Evolutionary conservation across 2,329 filamentous ascomycete species (phyloP), one percentile per base, ranked within the genome.

Genomic region (Colletotrichum aenigma): DNA sequence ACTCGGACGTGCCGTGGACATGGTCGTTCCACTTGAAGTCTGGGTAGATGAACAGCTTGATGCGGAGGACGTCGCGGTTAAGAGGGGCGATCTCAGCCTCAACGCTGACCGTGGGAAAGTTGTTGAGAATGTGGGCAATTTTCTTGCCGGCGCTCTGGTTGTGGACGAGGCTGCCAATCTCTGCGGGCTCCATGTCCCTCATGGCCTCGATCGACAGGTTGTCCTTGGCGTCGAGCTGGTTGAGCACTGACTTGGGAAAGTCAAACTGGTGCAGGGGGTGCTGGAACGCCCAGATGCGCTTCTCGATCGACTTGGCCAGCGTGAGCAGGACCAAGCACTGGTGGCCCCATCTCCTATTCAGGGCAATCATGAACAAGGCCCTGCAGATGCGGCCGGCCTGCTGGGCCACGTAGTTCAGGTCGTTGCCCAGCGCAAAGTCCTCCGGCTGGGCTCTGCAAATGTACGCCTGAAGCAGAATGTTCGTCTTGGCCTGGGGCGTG

Each of bases 181-280:
- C 97, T 3, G 94, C 91, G 8, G 94, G 83, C 38, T 98, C 96
- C 97, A 99, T 98, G 78, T 99, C 97, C 77, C 95, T 93, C 84
- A 99, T 89, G 1, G 91, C 89, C 82, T 98, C 96, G 32, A 99
- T 93, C 0, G 94, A 95, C 58, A 93, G 86, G 43, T 90, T 88
- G 2, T 95, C 92, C 80, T 94, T 98, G n/a, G 93, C 89, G 79
- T 98, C 95, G 5, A 99, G 88, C 78, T 98, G 94, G 68, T 93
- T 94, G 12, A 99, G 86, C 1, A 99, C 92, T 0, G 96, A 92
- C 79, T 94, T 93, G 0, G 96, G 94, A 2, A 99, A 88, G 76
- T 98, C 96, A 77, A 99, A 99, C 81, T 99, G 97, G 79, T 96
- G 94, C 65, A 99, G 93, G 0, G 97, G 97, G 82, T 99, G 97